Base-by-base conservation (phyloP, 139 green algal genomes). In the Chlamydomonas sp. region DNA sequence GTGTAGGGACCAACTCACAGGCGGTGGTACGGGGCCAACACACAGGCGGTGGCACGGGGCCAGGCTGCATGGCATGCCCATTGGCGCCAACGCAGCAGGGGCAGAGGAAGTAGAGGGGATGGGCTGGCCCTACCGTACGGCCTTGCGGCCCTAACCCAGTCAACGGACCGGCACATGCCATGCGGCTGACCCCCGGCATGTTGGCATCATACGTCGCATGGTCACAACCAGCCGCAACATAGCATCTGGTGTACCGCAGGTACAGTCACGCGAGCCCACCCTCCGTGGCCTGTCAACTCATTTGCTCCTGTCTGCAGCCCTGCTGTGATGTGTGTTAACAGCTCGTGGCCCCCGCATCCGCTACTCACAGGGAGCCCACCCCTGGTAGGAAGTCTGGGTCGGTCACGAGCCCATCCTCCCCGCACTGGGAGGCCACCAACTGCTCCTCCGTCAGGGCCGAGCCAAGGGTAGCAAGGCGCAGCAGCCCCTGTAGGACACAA, bases 381-480 rank as follows among this genome's bases (percentile, higher is more conserved):
- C 78, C 79, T 3, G 91, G 91, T 15, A 79, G 81, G 72, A 93
- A 93, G 63, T 89, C 81, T 67, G 91, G 83, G 67, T 93, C 91
- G 3, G 75, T 91, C 16, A 83, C 72, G 5, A 91, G 59, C 0
- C 88, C 81, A 79, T 90, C 88, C 9, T 89, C 77, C 0, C 67
- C 88, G 16, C n/a, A 18, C 17, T 61, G 78, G 2, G 84, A 63
- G 49, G 76, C 75, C 20, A 89, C 90, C 12, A 89, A 80, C 74
- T 84, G 72, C 58, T 90, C 90, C 73, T 92, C 90, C 3, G 80
- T 85, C 18, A 77, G 80, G 7, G 63, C 85, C 8, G 80, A 83
- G 16, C 81, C 73, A 1, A 77, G 80, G 14, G 64, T 77, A 58
- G 84, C 75, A 57, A 92, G 90, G 9, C 78, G 77, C 76, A 92